Evolutionary conservation across 164 flowering plant species (phyloP).

Genomic region (Macadamia integrifolia): DNA sequence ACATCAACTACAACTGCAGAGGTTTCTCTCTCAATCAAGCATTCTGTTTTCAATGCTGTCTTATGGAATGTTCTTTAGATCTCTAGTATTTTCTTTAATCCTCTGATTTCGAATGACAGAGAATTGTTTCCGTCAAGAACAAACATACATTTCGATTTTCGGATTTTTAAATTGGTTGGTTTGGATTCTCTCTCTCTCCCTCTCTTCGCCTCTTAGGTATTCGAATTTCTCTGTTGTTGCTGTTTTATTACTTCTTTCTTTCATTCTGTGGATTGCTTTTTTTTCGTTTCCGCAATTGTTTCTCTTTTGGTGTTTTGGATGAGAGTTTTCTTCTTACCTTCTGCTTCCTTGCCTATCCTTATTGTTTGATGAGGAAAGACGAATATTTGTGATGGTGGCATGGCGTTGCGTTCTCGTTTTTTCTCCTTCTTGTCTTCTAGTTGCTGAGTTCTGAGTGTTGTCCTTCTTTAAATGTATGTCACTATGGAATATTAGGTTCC

Average conservation of each 20-base stretch:
- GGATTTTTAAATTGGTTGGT: neutral
- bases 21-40: conserved; percentile 3
- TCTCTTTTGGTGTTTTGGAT: neutral
- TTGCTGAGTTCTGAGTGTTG: neutral
- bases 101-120: neutral
- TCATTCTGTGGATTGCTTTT: neutral
- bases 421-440: neutral
- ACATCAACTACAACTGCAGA: conserved; percentile 3
- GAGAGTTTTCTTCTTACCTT: neutral
- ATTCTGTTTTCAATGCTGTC: neutral
- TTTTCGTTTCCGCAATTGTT: neutral
- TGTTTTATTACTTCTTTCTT: neutral
- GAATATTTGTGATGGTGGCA: neutral
- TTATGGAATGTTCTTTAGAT: neutral
- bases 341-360: no score
- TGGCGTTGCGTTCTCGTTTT: neutral
- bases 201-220: neutral
- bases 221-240: neutral
- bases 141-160: neutral
- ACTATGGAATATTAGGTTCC: neutral
- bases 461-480: neutral
- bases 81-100: neutral
- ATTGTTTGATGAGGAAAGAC: neutral
- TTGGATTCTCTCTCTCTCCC: neutral
- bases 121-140: neutral